Evolutionary conservation across 116 monocot genomes (phyloP).

Genomic region (Phalaenopsis hybrid): DNA sequence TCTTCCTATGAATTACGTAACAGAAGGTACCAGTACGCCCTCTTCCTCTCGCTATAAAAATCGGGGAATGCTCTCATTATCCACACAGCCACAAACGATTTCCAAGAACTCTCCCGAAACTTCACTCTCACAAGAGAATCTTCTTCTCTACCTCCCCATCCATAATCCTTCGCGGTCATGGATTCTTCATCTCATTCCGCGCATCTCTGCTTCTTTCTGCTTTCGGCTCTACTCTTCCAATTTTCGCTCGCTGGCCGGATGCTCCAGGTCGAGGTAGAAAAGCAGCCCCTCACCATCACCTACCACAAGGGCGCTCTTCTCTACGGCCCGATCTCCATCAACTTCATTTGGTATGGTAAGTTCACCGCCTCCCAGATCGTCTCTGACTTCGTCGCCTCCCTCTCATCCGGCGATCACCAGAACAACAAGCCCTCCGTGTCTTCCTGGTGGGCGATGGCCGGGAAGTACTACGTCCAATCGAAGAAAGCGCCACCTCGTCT

Average conservation of each 20-base stretch:
- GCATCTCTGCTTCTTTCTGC: not conserved
- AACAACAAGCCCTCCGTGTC: constrained; percentile 34
- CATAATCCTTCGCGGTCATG: not conserved
- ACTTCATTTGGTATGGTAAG: constrained; percentile 83
- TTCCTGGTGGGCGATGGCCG: constrained; percentile 54
- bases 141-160: not conserved
- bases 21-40: too few species aligned
- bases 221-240: not conserved
- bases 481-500: constrained; percentile 23
- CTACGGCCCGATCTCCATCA: constrained; percentile 50
- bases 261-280: constrained; percentile 37
- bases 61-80: too few species aligned
- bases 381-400: constrained; percentile 68
- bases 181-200: not conserved
- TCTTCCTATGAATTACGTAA: too few species aligned
- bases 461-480: constrained; percentile 46
- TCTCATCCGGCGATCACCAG: constrained; percentile 13
- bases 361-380: constrained; percentile 65
- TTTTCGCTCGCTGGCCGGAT: constrained; percentile 21
- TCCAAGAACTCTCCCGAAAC: too few species aligned
- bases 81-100: too few species aligned
- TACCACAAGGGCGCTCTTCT: constrained; percentile 82
- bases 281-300: constrained; percentile 20
- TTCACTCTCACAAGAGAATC: too few species aligned
- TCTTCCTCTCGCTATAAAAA: too few species aligned